These are phyloP conservation scores for Neurospora tetraspora DNA, from an alignment of 495 filamentous ascomycete species.

Conservation along the genomic window DNA sequence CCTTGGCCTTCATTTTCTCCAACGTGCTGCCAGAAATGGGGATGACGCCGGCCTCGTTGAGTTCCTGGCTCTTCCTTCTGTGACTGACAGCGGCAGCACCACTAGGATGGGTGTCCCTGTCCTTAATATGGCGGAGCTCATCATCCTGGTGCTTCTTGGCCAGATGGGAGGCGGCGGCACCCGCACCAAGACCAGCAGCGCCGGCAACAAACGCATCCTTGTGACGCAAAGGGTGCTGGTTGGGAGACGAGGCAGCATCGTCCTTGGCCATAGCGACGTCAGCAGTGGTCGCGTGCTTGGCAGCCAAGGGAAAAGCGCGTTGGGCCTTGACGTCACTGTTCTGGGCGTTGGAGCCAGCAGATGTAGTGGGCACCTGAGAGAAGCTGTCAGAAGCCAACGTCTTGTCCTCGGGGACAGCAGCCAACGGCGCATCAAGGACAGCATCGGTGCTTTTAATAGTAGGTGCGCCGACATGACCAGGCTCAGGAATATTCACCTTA, in stretches of 20 bases:
- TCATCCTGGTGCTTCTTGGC: conserved; percentile 11
- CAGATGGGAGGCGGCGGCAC: conserved; percentile 7
- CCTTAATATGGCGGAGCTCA: background rate
- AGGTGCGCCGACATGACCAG: background rate
- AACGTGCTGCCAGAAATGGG: background rate
- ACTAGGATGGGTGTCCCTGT: background rate
- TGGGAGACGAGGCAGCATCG: background rate
- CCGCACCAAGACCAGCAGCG: conserved; percentile 9
- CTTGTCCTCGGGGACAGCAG: conserved; percentile 7
- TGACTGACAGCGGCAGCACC: background rate
- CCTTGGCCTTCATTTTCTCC: background rate
- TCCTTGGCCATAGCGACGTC: background rate
- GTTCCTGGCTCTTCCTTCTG: background rate
- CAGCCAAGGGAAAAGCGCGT: background rate
- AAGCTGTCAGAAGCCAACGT: background rate
- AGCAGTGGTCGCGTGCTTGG: background rate
- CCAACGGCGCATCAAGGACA: conserved; percentile 6
- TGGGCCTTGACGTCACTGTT: background rate
- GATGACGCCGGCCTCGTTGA: background rate
- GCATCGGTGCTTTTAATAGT: background rate
- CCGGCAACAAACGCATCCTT: conserved; percentile 4
- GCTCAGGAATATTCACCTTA: background rate
- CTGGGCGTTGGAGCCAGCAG: background rate
- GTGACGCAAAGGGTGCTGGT: background rate
- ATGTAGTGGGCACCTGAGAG: background rate